Base-by-base conservation (phyloP, 1,139 yeast genomes). In the Pichia kudriavzevii region DNA sequence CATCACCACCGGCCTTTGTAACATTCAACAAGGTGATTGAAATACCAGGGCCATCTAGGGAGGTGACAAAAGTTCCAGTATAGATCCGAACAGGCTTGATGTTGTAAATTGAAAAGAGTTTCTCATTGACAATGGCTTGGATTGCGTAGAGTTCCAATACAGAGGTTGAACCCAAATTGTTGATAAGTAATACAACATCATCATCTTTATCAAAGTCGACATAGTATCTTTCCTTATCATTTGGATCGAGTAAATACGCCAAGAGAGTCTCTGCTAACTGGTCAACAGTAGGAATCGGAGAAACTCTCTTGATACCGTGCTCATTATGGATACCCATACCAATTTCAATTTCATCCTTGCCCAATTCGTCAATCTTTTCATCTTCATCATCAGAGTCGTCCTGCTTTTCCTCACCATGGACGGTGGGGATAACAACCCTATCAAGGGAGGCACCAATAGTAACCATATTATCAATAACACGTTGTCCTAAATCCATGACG, bases 311-410 rank as follows among this genome's bases (percentile, higher is more conserved):
- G 36, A 75, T 75, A 39, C 96, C 96, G 0, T 95, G 93, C 55
- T 88, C 97, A 53, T 88, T 88, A 59, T 88, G 97, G 43, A 88
- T 88, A 32, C 97, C 97, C 76, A 88, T 79, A 19, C 97, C 97
- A 44, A 88, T 67, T 58, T 88, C 97, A 49, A 81, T 79, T 55
- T 84, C 87, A 38, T 72, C 61, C 3, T 53, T 55, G 5, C 56
- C 60, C 29, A 69, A 61, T 42, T 63, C 60, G 26, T 55, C 56
- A 7, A 44, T 34, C 13, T 64, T 69, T 43, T 79, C 69, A 33
- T 71, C 71, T 11, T 71, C 66, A 46, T 72, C 79, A 38, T 67
- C 69, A 5, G 43, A 50, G 4, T 46, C 51, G 6, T 42, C 50
- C 14, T 38, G 47, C 21, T 45, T 45, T 32, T 30, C 30, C 14